phyloP scores from a whole-genome alignment of 2,329 filamentous ascomycete species.

The Anthostomella pinea region DNA sequence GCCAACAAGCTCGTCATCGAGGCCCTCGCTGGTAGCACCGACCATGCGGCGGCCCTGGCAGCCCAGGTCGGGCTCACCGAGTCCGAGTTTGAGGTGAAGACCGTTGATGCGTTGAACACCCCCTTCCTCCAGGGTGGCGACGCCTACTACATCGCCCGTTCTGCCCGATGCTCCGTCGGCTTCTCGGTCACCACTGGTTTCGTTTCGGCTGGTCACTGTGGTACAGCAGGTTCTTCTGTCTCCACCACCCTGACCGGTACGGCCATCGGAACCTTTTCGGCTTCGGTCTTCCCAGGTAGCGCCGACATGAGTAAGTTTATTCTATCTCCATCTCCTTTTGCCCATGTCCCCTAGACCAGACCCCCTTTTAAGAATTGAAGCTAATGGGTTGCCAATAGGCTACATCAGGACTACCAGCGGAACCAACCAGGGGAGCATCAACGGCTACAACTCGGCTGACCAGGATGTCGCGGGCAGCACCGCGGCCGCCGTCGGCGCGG shows the following conservation, averaged over 20 bases:
- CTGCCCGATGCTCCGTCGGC: constrained; percentile 37
- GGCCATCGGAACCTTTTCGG: constrained; percentile 35
- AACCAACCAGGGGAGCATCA: constrained; percentile 31
- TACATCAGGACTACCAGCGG: constrained; percentile 35
- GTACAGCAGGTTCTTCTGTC: constrained; percentile 29
- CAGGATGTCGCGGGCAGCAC: constrained; percentile 38
- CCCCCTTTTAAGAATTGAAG: too few relatives aligned
- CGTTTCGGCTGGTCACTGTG: constrained; percentile 40
- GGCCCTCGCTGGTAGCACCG: constrained; percentile 34
- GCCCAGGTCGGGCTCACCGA: constrained; percentile 35
- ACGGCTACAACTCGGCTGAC: constrained; percentile 34
- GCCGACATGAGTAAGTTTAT: constrained; percentile 39
- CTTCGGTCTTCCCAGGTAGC: constrained; percentile 38
- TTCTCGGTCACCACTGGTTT: constrained; percentile 40
- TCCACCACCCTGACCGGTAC: constrained; percentile 32
- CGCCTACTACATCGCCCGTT: constrained; percentile 35
- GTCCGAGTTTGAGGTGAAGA: constrained; percentile 36
- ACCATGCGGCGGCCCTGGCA: constrained; percentile 35
- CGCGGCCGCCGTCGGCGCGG: constrained; percentile 32
- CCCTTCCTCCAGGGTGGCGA: constrained; percentile 37
- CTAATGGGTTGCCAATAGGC: too few relatives aligned
- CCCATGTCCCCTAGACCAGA: too few relatives aligned
- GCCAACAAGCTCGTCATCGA: constrained; percentile 41
- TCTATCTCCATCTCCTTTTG: too few relatives aligned
- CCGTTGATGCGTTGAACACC: constrained; percentile 32